These are phyloP conservation scores for Tulasnella sp. DNA, from an alignment of 768 basidiomycete genomes.

Conservation along the genomic window DNA sequence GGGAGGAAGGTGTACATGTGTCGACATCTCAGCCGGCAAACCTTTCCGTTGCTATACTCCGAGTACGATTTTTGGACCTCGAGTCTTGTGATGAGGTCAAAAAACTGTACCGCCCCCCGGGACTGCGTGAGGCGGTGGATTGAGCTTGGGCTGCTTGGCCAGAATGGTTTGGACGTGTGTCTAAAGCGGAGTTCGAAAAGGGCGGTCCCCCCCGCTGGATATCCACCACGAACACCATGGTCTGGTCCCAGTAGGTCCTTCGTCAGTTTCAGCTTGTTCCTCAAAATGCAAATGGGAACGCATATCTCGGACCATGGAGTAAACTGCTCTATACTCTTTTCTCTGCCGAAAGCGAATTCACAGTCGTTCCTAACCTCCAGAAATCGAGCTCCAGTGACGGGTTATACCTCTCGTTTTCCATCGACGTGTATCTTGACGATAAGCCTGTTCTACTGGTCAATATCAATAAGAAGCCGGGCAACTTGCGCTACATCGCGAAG, in stretches of 20 bases:
- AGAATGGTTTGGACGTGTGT: no score
- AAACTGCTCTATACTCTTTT: conserved; percentile 40
- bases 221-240: not conserved
- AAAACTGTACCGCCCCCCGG: no score
- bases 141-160: no score
- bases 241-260: conserved; percentile 12
- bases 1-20: no score
- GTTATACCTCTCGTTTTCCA: conserved; percentile 25
- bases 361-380: conserved; percentile 36
- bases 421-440: conserved; percentile 35
- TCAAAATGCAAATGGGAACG: conserved; percentile 15
- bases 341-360: conserved; percentile 37
- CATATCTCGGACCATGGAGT: conserved; percentile 36
- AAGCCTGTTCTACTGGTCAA: conserved; percentile 38
- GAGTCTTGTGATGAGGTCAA: no score
- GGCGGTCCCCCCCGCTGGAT: no score
- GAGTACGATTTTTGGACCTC: no score
- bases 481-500: not conserved
- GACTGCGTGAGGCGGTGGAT: no score
- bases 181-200: no score
- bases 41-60: no score
- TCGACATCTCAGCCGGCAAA: no score
- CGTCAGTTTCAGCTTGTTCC: conserved; percentile 15
- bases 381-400: conserved; percentile 5
- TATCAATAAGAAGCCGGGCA: conserved; percentile 27